Conservation (phyloP, 352 stramenopile species). For the Pythium folliculosum region DNA sequence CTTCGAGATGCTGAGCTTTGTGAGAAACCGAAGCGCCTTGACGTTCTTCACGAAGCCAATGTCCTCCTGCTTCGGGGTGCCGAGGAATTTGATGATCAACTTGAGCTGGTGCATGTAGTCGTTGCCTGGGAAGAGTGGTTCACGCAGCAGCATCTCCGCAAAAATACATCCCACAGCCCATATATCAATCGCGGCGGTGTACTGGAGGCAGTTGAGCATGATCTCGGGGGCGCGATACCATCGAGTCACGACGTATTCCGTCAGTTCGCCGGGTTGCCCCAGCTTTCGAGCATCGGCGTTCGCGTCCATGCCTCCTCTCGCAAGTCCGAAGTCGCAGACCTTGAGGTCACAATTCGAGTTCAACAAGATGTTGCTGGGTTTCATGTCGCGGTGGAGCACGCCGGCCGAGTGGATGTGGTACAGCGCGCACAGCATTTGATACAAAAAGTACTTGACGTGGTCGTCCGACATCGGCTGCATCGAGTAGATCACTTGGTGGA, state of each 20-base stretch:
- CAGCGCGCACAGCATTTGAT: constrained; percentile 90
- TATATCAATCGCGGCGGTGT: constrained; percentile 86
- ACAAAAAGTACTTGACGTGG: constrained; percentile 89
- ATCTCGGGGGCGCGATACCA: constrained; percentile 72
- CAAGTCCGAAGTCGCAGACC: constrained; percentile 89
- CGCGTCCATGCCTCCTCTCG: constrained; percentile 86
- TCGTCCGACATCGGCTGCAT: constrained; percentile 80
- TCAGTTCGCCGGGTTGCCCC: constrained; percentile 63
- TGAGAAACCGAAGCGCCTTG: constrained; percentile 96
- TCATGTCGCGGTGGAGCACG: constrained; percentile 95
- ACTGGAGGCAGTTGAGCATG: constrained; percentile 84
- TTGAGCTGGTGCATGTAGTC: constrained; percentile 95
- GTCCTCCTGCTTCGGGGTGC: constrained; percentile 90
- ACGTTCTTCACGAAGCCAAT: constrained; percentile 85
- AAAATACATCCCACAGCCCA: constrained; percentile 99
- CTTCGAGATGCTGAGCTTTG: constrained; percentile 90
- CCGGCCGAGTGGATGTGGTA: constrained; percentile 93
- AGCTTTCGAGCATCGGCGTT: constrained; percentile 76
- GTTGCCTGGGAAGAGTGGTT: constrained; percentile 96
- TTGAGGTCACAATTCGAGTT: constrained; percentile 91
- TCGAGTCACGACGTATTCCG: constrained; percentile 83
- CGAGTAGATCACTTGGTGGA: constrained; percentile 90
- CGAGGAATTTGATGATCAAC: constrained; percentile 96
- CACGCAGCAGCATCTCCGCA: constrained; percentile 96
- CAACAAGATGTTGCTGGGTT: constrained; percentile 96